These are phyloP conservation scores for Plantago elongata DNA, from an alignment of 257 asterid species.

Conservation along the genomic window DNA sequence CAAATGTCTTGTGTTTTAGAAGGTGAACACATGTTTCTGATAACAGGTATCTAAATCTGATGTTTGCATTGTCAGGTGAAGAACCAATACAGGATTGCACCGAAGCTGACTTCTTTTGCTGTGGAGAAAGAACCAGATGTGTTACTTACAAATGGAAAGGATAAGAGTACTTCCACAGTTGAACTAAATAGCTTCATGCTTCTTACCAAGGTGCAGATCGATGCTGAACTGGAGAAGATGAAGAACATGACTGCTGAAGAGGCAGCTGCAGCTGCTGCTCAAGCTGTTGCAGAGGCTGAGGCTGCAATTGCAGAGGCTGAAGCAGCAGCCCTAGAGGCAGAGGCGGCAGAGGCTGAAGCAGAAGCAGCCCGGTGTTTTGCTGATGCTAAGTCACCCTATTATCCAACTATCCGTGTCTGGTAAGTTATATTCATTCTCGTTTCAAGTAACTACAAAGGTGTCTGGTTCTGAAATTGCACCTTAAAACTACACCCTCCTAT, in stretches of 20 bases:
- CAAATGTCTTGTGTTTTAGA: neutral
- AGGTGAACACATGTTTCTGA: neutral
- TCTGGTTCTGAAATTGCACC: neutral
- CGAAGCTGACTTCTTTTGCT: conserved; percentile 39
- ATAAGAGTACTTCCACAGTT: conserved; percentile 30
- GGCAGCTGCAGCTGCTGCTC: conserved; percentile 78
- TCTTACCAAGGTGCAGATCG: conserved; percentile 60
- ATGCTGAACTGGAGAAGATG: conserved; percentile 74
- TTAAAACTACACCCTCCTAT: neutral
- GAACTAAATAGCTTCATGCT: conserved; percentile 32
- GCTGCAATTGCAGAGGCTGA: conserved; percentile 87
- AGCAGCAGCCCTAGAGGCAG: conserved; percentile 82
- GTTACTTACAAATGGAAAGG: conserved; percentile 31
- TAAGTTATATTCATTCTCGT: conserved; percentile 23
- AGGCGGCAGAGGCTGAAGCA: conserved; percentile 90
- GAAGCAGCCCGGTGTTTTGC: conserved; percentile 85
- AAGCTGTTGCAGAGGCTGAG: conserved; percentile 89
- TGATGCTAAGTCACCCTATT: conserved; percentile 61
- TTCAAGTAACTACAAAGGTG: too few relatives aligned
- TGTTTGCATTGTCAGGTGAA: conserved; percentile 55
- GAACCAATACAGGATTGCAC: conserved; percentile 74
- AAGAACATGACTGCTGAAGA: conserved; percentile 68
- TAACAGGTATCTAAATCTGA: too few relatives aligned
- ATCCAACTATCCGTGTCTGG: conserved; percentile 61
- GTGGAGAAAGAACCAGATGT: conserved; percentile 28